These are phyloP conservation scores for Suhomyces xylopsoci DNA, from an alignment of 805 yeast species.

Conservation along the genomic window DNA sequence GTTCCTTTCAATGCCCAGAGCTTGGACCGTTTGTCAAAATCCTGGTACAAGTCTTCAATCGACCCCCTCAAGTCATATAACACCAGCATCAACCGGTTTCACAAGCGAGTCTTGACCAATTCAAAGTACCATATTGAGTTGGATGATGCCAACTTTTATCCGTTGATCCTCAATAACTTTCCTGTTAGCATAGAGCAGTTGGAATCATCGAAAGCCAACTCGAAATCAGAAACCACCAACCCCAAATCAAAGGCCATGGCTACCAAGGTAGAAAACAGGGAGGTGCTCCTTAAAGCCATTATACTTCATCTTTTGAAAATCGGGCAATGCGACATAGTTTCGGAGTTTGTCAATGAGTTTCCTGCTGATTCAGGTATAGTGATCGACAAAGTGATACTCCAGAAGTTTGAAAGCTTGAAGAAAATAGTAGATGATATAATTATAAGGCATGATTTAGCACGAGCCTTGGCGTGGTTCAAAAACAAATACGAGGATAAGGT, in stretches of 20 bases:
- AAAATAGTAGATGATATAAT: slow-evolving; percentile 34
- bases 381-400: slow-evolving; percentile 23
- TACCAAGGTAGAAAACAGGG: slow-evolving; percentile 23
- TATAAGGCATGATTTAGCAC: slow-evolving; percentile 27
- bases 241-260: neutral
- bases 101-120: slow-evolving; percentile 28
- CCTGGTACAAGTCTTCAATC: slow-evolving; percentile 40
- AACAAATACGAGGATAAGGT: slow-evolving; percentile 16
- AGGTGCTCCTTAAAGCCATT: slow-evolving; percentile 34
- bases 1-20: neutral
- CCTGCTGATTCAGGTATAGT: slow-evolving; percentile 12
- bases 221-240: neutral
- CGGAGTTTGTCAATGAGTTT: slow-evolving; percentile 25
- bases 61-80: slow-evolving; percentile 32
- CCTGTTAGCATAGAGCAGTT: slow-evolving; percentile 15
- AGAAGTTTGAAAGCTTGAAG: slow-evolving; percentile 26
- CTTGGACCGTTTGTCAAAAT: slow-evolving; percentile 16
- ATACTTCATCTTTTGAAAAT: slow-evolving; percentile 37
- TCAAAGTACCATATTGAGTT: slow-evolving; percentile 28
- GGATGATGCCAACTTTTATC: slow-evolving; percentile 42
- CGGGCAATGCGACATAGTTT: slow-evolving; percentile 37
- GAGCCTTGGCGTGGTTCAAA: slow-evolving; percentile 34
- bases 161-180: slow-evolving; percentile 26
- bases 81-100: slow-evolving; percentile 31
- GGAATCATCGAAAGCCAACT: neutral